A percentile compares a stretch with the other conserved stretches of the same genome.
Conservation (phyloP, 2,329 filamentous ascomycete species). For the Aureobasidium sp. region DNA sequence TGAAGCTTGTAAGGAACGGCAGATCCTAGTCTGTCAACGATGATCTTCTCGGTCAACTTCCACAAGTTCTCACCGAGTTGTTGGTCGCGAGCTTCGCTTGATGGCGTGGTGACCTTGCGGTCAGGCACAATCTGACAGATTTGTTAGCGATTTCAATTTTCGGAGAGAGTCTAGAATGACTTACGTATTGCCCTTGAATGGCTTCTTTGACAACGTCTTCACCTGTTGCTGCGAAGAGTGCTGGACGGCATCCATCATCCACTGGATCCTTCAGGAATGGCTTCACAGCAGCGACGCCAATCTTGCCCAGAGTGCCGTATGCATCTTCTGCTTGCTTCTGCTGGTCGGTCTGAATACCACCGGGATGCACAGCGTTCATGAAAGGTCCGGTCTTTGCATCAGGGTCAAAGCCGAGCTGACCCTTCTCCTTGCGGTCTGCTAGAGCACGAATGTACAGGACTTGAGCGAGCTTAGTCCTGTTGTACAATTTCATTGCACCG, state of each 20-base stretch:
- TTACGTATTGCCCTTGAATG: constrained; percentile 40
- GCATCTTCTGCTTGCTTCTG: constrained; percentile 44
- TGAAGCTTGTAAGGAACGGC: constrained; percentile 9
- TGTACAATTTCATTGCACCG: constrained; percentile 43
- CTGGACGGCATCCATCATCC: constrained; percentile 41
- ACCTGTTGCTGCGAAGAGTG: constrained; percentile 43
- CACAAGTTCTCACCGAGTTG: constrained; percentile 40
- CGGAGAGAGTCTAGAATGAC: not conserved
- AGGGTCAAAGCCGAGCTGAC: constrained; percentile 30
- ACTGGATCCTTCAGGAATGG: constrained; percentile 47
- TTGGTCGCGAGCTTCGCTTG: constrained; percentile 38
- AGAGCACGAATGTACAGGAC: constrained; percentile 41
- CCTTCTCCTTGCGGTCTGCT: constrained; percentile 32
- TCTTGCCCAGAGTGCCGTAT: constrained; percentile 42
- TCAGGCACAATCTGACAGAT: constrained; percentile 39
- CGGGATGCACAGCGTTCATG: constrained; percentile 46
- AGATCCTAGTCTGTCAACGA: constrained; percentile 36
- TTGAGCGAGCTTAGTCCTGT: constrained; percentile 45
- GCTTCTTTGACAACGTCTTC: constrained; percentile 37
- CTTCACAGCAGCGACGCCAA: constrained; percentile 37
- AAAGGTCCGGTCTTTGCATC: constrained; percentile 29
- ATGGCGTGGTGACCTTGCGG: constrained; percentile 39
- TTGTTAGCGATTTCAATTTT: not conserved
- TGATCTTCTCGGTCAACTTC: constrained; percentile 39
- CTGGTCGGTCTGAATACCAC: constrained; percentile 43